phyloP scores from a whole-genome alignment of 192 early-diverging fungal species.

The Thamnidium elegans region DNA sequence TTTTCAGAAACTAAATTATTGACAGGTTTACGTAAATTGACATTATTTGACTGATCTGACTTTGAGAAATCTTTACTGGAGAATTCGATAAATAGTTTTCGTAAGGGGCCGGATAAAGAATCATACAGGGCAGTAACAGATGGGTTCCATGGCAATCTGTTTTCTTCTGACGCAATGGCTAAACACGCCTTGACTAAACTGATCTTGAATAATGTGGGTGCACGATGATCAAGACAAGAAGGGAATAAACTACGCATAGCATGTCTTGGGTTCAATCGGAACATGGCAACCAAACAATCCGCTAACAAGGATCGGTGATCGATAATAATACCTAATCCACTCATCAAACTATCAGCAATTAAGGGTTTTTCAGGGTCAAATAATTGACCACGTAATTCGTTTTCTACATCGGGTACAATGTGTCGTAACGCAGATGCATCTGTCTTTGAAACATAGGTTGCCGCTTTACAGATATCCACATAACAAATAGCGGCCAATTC shows the following conservation, averaged over 20 bases:
- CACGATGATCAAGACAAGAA: conserved; percentile 60
- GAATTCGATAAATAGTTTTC: conserved; percentile 62
- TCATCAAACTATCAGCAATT: conserved; percentile 34
- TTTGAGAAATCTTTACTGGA: conserved; percentile 36
- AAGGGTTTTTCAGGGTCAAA: conserved; percentile 57
- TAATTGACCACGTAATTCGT: conserved; percentile 71
- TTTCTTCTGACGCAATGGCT: conserved; percentile 64
- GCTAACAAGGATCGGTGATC: conserved; percentile 74
- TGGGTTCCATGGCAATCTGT: conserved; percentile 69
- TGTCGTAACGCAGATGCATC: conserved; percentile 61
- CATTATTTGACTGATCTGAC: conserved; percentile 14
- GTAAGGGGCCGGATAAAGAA: conserved; percentile 57
- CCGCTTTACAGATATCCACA: conserved; percentile 73
- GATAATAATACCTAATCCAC: conserved; percentile 51
- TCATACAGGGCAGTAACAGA: conserved; percentile 52
- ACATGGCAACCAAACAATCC: conserved; percentile 71
- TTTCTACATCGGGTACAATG: conserved; percentile 71
- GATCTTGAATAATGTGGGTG: conserved; percentile 75
- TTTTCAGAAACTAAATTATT: conserved; percentile 35
- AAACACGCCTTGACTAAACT: conserved; percentile 77
- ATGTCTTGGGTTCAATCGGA: conserved; percentile 72
- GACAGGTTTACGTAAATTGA: conserved; percentile 18
- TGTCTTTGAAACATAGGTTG: conserved; percentile 60
- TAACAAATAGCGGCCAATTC: conserved; percentile 72
- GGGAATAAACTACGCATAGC: conserved; percentile 73